phyloP scores from a whole-genome alignment of 225 moss, liverwort and hornwort species.

The Physcomitrium patens region DNA sequence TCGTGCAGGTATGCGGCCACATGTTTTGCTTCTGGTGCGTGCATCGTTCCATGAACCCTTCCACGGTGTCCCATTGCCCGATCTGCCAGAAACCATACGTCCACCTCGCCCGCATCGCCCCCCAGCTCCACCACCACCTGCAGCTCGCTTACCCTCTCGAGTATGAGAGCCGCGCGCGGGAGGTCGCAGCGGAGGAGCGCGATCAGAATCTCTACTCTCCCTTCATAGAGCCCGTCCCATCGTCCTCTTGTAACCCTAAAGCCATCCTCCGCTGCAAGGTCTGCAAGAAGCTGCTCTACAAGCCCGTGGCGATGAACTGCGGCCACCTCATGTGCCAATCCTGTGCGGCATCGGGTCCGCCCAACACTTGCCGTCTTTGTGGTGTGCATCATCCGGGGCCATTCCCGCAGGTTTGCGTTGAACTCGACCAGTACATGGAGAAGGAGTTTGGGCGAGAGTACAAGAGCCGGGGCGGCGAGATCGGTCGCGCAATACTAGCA shows the following conservation, averaged over 20 bases:
- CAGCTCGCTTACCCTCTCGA: conserved; percentile 48
- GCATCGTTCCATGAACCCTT: conserved; percentile 61
- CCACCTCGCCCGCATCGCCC: conserved; percentile 63
- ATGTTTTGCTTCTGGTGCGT: conserved; percentile 83
- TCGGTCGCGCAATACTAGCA: neutral
- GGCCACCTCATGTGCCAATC: conserved; percentile 73
- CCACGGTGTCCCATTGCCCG: conserved; percentile 67
- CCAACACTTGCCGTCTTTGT: conserved; percentile 37
- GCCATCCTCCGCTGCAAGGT: conserved; percentile 44
- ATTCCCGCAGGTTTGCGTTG: conserved; percentile 63
- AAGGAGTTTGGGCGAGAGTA: conserved; percentile 49
- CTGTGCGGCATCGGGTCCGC: conserved; percentile 43
- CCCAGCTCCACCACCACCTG: conserved; percentile 65
- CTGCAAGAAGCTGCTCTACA: conserved; percentile 60
- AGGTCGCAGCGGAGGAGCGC: conserved; percentile 41
- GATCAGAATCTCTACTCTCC: conserved; percentile 57
- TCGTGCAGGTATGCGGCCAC: conserved; percentile 79
- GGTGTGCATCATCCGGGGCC: conserved; percentile 54
- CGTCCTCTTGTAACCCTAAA: conserved; percentile 16
- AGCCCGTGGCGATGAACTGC: conserved; percentile 77
- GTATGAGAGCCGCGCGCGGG: conserved; percentile 36
- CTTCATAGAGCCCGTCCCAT: conserved; percentile 28
- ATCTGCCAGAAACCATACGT: conserved; percentile 68
- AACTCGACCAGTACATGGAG: conserved; percentile 70
- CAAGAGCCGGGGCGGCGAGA: conserved; percentile 35